phyloP scores from a whole-genome alignment of 495 filamentous ascomycete genomes.

The Penicillium longicatenatum region DNA sequence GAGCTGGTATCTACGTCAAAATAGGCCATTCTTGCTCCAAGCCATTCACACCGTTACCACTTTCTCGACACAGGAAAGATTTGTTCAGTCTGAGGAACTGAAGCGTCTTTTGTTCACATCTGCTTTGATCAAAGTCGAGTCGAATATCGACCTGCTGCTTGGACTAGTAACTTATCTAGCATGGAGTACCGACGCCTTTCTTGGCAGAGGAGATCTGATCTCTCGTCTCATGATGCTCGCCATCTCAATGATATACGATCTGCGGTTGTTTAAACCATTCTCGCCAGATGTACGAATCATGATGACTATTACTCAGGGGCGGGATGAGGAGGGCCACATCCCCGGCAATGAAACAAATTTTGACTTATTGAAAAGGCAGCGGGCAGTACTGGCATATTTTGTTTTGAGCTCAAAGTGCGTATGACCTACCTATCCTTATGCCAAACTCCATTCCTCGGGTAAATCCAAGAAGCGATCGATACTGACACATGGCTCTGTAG shows the following conservation, averaged over 20 bases:
- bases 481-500: constrained; percentile 21
- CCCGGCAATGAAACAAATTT: constrained; percentile 12
- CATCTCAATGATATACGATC: constrained; percentile 30
- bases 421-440: neutral
- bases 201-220: constrained; percentile 26
- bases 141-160: constrained; percentile 31
- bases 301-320: constrained; percentile 28
- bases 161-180: constrained; percentile 32
- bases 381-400: constrained; percentile 33
- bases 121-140: constrained; percentile 25
- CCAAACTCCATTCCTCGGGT: too few relatives aligned
- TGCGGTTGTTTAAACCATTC: constrained; percentile 28
- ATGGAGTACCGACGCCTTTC: constrained; percentile 38
- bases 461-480: too few relatives aligned
- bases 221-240: constrained; percentile 36
- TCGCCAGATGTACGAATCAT: constrained; percentile 25
- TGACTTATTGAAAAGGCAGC: constrained; percentile 27
- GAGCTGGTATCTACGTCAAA: constrained; percentile 25
- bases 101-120: constrained; percentile 26
- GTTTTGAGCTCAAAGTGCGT: constrained; percentile 34
- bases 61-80: constrained; percentile 27
- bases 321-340: constrained; percentile 9
- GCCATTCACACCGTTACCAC: constrained; percentile 29
- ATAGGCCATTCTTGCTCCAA: constrained; percentile 27
- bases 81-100: constrained; percentile 23